A percentile compares a stretch with the other conserved stretches of the same genome.
These are phyloP conservation scores for Magnusiomyces tetraspermus DNA, from an alignment of 1,139 yeast genomes.

Conservation along the genomic window DNA sequence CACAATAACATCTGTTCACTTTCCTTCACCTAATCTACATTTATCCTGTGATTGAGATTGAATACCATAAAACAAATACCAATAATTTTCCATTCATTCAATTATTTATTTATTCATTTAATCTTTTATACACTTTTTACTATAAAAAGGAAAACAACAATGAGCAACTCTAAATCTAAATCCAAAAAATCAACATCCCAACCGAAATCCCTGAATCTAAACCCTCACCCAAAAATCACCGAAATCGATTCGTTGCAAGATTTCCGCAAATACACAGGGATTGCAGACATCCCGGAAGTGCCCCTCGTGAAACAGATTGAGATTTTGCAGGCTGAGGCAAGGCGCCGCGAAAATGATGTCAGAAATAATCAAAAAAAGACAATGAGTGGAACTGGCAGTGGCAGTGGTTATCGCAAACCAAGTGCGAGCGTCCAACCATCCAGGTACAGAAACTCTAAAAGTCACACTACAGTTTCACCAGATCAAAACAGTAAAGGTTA, in stretches of 20 bases:
- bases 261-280: slow-evolving; percentile 19
- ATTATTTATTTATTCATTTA: no score
- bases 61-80: no score
- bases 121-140: no score
- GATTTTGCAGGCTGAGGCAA: slow-evolving; percentile 17
- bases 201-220: background rate
- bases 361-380: background rate
- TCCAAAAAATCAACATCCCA: background rate
- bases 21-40: no score
- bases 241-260: slow-evolving; percentile 20
- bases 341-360: background rate
- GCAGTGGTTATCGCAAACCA: background rate
- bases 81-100: no score
- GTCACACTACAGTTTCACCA: background rate
- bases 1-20: no score
- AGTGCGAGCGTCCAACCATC: background rate
- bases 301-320: slow-evolving; percentile 27
- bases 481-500: background rate
- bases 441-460: background rate
- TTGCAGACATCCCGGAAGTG: slow-evolving; percentile 21
- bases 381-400: background rate
- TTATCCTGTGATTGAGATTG: no score
- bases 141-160: no score
- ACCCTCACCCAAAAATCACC: slow-evolving; percentile 17
- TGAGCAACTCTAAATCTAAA: no score